Evolutionary conservation across 1,284 basidiomycete species (phyloP).

Genomic region (Peniophora sp.): DNA sequence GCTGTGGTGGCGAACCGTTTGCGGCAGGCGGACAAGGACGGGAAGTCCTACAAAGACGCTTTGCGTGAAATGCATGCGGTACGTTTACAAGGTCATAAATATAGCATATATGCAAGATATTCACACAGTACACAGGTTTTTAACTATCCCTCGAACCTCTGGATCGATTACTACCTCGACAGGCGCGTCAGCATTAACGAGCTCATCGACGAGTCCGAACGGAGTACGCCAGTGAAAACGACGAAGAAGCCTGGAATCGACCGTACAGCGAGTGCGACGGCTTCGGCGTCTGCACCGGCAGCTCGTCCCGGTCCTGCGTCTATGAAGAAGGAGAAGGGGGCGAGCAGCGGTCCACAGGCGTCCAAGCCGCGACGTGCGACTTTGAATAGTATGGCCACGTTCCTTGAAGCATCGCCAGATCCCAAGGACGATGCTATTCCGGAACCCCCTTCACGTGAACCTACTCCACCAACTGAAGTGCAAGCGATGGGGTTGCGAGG

Average conservation of each 20-base stretch:
- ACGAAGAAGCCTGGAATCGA: slow-evolving; percentile 33
- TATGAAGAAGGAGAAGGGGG: background rate
- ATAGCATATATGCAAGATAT: too few relatives aligned
- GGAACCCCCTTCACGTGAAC: slow-evolving; percentile 55
- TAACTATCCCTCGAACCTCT: slow-evolving; percentile 38
- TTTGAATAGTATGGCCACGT: background rate
- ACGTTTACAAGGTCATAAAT: slow-evolving; percentile 14
- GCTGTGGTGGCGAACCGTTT: background rate
- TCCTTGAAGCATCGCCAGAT: background rate
- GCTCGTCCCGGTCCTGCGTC: background rate
- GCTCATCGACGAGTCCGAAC: slow-evolving; percentile 27
- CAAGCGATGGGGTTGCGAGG: slow-evolving; percentile 25
- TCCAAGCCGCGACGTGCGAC: too few relatives aligned
- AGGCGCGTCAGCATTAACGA: slow-evolving; percentile 49
- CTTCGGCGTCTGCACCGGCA: background rate
- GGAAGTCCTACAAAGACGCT: slow-evolving; percentile 25
- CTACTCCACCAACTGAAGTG: slow-evolving; percentile 48
- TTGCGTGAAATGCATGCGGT: slow-evolving; percentile 35
- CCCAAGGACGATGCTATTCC: slow-evolving; percentile 26
- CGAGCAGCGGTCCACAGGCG: background rate
- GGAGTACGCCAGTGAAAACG: slow-evolving; percentile 20
- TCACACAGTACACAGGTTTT: slow-evolving; percentile 24
- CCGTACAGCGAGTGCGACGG: background rate
- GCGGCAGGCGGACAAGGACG: background rate
- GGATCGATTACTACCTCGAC: slow-evolving; percentile 71